Percentiles rank a stretch among this genome's conserved stretches.
Evolutionary conservation across 23 red algal species (phyloP).

Genomic region (Cyanidium caldarium): DNA sequence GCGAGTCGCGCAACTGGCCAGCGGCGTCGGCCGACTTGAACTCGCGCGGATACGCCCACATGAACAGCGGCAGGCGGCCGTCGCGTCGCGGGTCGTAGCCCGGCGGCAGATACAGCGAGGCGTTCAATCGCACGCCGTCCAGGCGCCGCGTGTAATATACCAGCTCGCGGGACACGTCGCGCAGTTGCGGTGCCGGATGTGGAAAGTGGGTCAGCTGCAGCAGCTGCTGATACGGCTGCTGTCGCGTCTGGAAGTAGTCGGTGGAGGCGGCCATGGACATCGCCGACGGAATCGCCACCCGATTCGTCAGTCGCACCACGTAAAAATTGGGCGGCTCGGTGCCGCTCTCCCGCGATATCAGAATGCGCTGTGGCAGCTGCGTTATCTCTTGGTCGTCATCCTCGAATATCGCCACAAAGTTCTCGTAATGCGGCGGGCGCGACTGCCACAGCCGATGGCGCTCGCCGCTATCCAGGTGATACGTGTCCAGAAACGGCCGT

Average conservation of each 20-base stretch:
- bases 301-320: conserved; percentile 15
- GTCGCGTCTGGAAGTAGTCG: not conserved
- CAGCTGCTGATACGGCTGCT: conserved; percentile 6
- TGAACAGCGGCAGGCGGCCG: conserved; percentile 48
- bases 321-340: conserved; percentile 50
- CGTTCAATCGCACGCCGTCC: conserved; percentile 66
- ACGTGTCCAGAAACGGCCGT: conserved; percentile 41
- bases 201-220: conserved; percentile 49
- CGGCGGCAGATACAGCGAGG: conserved; percentile 60
- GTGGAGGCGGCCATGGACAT: not conserved
- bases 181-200: conserved; percentile 65
- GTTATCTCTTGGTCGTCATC: conserved; percentile 15
- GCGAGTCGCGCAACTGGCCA: conserved; percentile 68
- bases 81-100: conserved; percentile 40
- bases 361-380: conserved; percentile 19
- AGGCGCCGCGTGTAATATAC: conserved; percentile 32
- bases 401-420: conserved; percentile 32
- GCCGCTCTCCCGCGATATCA: conserved; percentile 40
- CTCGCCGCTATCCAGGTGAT: conserved; percentile 33
- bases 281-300: not conserved
- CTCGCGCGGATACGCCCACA: conserved; percentile 96
- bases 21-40: conserved; percentile 51
- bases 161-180: conserved; percentile 33
- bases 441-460: conserved; percentile 62
- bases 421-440: conserved; percentile 46